A percentile compares a stretch with the other conserved stretches of the same genome.
These are phyloP conservation scores for Pyrenophora tritici-repentis DNA, from an alignment of 2,329 filamentous ascomycete genomes.

Conservation along the genomic window DNA sequence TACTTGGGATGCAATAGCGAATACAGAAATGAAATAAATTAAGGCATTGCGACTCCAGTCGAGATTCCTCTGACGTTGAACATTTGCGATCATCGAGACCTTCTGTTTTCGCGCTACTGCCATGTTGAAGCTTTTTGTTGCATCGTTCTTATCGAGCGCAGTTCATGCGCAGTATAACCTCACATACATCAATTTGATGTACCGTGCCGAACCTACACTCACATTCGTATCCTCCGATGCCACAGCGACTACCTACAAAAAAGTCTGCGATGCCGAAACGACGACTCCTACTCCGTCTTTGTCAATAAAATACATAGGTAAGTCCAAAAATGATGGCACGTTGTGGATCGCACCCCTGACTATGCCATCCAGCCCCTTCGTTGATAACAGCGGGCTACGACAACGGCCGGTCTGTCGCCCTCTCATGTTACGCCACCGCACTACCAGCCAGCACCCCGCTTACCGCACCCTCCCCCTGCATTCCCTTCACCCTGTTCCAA, in stretches of 20 bases:
- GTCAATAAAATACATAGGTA: conserved; percentile 29
- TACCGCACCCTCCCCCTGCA: background rate
- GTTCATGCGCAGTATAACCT: conserved; percentile 7
- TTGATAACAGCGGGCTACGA: background rate
- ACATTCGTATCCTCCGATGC: conserved; percentile 3
- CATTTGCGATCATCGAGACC: background rate
- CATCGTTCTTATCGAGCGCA: background rate
- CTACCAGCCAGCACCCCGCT: conserved; percentile 35
- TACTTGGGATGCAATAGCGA: background rate
- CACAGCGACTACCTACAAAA: conserved; percentile 12
- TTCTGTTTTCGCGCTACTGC: background rate
- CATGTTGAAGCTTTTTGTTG: background rate
- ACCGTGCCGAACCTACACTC: background rate
- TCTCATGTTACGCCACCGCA: background rate
- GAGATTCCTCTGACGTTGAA: background rate
- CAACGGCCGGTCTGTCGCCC: background rate
- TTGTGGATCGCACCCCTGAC: background rate
- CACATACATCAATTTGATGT: conserved; percentile 4
- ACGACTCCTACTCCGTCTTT: conserved; percentile 19
- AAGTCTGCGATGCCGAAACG: conserved; percentile 1
- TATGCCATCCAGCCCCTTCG: background rate
- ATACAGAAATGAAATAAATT: background rate
- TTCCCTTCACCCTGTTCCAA: conserved; percentile 9
- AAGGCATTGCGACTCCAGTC: background rate
- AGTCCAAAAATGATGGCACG: background rate